phyloP scores from a whole-genome alignment of 2,329 filamentous ascomycete species.

The Coniochaeta hoffmannii region DNA sequence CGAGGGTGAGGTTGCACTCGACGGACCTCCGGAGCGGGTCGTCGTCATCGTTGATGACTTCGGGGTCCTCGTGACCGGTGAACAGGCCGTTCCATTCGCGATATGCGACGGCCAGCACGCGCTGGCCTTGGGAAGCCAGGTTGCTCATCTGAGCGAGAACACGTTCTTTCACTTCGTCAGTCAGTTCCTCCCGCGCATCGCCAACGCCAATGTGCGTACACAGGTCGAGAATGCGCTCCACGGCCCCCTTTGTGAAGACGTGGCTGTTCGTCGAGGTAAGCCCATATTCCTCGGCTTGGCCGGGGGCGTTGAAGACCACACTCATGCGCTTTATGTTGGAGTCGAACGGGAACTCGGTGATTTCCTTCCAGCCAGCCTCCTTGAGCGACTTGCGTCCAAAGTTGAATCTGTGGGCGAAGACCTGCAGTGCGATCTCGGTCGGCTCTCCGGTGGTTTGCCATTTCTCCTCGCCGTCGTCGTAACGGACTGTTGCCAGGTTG shows the following conservation, averaged over 20 bases:
- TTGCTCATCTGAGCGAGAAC: slow-evolving; percentile 48
- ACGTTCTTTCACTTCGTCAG: slow-evolving; percentile 39
- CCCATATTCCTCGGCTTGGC: slow-evolving; percentile 24
- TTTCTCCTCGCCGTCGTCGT: slow-evolving; percentile 42
- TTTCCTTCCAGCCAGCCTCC: slow-evolving; percentile 49
- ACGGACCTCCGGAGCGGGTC: slow-evolving; percentile 49
- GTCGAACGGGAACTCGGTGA: slow-evolving; percentile 73
- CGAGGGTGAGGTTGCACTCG: slow-evolving; percentile 62
- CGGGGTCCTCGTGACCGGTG: slow-evolving; percentile 20
- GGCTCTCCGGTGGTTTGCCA: slow-evolving; percentile 66
- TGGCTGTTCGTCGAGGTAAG: slow-evolving; percentile 36
- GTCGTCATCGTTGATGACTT: slow-evolving; percentile 24
- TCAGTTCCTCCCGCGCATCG: slow-evolving; percentile 34
- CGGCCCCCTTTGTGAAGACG: slow-evolving; percentile 56
- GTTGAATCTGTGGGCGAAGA: slow-evolving; percentile 64
- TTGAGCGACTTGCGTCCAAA: slow-evolving; percentile 47
- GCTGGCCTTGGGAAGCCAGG: slow-evolving; percentile 61
- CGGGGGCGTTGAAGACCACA: slow-evolving; percentile 56
- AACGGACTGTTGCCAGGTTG: slow-evolving; percentile 55
- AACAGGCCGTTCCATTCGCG: slow-evolving; percentile 48
- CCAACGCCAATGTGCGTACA: slow-evolving; percentile 41
- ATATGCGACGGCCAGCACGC: slow-evolving; percentile 65
- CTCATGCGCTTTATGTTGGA: slow-evolving; percentile 75
- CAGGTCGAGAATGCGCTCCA: slow-evolving; percentile 52
- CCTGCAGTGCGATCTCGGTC: slow-evolving; percentile 70